Percentiles rank a stretch among this genome's conserved stretches.
These are phyloP conservation scores for Penicillium sp. DNA, from an alignment of 2,329 filamentous ascomycete genomes.

Conservation along the genomic window DNA sequence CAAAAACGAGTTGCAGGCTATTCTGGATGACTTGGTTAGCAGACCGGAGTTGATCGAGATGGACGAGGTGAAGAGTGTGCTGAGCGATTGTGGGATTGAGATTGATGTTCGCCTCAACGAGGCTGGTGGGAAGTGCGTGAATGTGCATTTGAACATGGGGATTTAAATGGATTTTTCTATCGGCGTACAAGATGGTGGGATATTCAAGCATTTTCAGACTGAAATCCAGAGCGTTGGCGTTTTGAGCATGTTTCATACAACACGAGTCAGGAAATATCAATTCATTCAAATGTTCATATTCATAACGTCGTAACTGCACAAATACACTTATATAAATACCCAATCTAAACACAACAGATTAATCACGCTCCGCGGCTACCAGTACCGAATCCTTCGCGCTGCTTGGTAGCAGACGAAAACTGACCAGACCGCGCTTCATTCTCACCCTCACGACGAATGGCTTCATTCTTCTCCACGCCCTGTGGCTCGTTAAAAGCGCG, in stretches of 20 bases:
- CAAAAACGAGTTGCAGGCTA: neutral
- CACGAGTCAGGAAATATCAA: neutral
- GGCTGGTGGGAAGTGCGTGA: neutral
- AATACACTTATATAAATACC: neutral
- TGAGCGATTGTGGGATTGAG: constrained; percentile 5
- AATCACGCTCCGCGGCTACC: neutral
- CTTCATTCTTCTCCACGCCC: constrained; percentile 33
- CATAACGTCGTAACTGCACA: neutral
- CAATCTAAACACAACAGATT: neutral
- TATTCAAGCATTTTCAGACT: neutral
- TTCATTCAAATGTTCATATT: neutral
- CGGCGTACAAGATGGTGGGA: neutral
- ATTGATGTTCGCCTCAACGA: neutral
- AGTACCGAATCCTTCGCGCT: constrained; percentile 11
- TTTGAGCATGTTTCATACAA: neutral
- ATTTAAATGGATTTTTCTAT: neutral
- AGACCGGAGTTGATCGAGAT: constrained; percentile 6
- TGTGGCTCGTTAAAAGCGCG: constrained; percentile 34
- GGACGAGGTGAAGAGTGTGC: neutral
- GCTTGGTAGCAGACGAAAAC: constrained; percentile 21
- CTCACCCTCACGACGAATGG: constrained; percentile 33
- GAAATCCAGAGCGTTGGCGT: neutral
- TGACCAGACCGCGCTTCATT: constrained; percentile 29
- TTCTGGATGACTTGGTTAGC: neutral
- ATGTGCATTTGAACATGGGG: neutral